Conservation (phyloP, 164 flowering plant genomes). For the Vitis labrusca region DNA sequence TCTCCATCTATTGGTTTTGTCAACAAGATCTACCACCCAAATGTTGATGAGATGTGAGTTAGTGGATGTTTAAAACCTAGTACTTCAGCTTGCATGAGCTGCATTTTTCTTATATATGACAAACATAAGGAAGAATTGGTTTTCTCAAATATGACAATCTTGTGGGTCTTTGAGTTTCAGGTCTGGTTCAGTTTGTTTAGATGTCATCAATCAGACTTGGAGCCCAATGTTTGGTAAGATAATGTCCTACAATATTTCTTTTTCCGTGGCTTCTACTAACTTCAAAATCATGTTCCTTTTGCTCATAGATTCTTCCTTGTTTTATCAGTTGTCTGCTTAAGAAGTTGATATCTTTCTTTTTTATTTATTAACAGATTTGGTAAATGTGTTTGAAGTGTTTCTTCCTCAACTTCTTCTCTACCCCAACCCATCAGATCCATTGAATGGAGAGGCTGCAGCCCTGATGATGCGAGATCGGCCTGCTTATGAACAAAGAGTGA, state of each 20-base stretch:
- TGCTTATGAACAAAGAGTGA: slow-evolving; percentile 77
- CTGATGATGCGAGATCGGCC: slow-evolving; percentile 87
- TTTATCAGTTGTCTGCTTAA: too few relatives aligned
- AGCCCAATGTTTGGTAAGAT: slow-evolving; percentile 96
- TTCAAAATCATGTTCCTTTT: too few relatives aligned
- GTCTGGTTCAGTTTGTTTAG: slow-evolving; percentile 97
- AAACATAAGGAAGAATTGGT: too few relatives aligned
- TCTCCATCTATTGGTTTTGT: slow-evolving; percentile 97
- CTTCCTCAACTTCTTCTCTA: too few relatives aligned
- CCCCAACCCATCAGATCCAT: slow-evolving; percentile 71
- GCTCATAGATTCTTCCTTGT: too few relatives aligned
- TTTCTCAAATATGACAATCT: not conserved
- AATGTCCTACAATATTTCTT: not conserved
- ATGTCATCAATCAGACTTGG: slow-evolving; percentile 97
- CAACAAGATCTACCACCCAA: slow-evolving; percentile 94
- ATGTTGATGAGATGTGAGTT: slow-evolving; percentile 95
- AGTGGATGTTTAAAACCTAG: not conserved
- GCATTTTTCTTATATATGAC: too few relatives aligned
- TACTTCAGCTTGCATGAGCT: slow-evolving; percentile 1
- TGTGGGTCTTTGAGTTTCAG: slow-evolving; percentile 41
- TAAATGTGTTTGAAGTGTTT: too few relatives aligned
- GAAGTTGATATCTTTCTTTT: too few relatives aligned
- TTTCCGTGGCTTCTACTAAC: too few relatives aligned
- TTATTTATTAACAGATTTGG: too few relatives aligned
- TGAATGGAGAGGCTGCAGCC: slow-evolving; percentile 98